phyloP scores from a whole-genome alignment of 441 rosid species.

The Lepidium campestre region DNA sequence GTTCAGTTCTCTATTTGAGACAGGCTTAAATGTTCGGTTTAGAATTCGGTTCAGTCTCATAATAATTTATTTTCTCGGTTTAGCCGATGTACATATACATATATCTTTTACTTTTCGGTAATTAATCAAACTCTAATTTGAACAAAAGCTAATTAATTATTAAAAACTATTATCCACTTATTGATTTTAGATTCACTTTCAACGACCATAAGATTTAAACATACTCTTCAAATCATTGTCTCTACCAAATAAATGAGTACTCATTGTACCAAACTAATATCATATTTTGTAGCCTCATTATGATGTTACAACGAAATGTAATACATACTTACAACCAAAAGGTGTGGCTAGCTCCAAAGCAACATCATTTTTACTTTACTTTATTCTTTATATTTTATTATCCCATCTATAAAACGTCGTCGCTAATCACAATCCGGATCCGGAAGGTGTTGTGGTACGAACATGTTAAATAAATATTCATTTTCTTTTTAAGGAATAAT shows the following conservation, averaged over 20 bases:
- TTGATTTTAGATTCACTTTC: too few species aligned
- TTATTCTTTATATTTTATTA: too few species aligned
- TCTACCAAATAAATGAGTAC: conserved; percentile 6
- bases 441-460: conserved; percentile 2
- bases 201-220: neutral
- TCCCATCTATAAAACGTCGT: too few species aligned
- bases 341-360: neutral
- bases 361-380: too few species aligned
- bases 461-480: too few species aligned
- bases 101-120: too few species aligned
- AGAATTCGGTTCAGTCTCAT: neutral
- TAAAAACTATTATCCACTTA: too few species aligned
- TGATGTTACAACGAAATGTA: neutral
- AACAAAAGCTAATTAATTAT: neutral
- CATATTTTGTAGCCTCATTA: neutral
- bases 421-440: neutral
- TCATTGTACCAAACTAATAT: neutral
- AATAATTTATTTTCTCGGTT: neutral
- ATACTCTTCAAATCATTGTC: neutral
- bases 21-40: neutral
- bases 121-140: neutral
- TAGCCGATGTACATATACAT: too few species aligned
- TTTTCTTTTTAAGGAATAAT: too few species aligned
- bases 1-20: neutral
- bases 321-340: neutral